Conservation (phyloP, 2,329 filamentous ascomycete genomes). For the Cladophialophora bantiana region DNA sequence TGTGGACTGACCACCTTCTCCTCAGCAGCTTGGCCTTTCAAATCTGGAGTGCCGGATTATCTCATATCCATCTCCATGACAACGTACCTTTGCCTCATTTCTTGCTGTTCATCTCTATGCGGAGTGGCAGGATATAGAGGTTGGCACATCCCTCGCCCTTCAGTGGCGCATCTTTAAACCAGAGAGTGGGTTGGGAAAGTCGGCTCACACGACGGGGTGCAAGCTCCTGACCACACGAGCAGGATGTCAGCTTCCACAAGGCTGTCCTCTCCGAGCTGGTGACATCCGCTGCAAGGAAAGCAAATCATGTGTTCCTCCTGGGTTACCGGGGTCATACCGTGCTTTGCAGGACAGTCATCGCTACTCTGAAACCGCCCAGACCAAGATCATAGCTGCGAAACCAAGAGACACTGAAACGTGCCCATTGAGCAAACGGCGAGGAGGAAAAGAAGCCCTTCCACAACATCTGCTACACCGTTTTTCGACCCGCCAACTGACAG, state of each 20-base stretch:
- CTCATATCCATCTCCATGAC: not conserved
- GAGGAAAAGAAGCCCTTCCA: slow-evolving; percentile 14
- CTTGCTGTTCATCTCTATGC: not conserved
- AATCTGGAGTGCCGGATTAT: not conserved
- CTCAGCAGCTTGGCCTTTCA: not conserved
- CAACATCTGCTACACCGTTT: slow-evolving; percentile 17
- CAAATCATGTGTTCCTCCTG: not conserved
- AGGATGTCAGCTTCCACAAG: not conserved
- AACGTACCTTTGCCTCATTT: not conserved
- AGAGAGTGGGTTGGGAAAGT: not conserved
- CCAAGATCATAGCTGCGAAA: slow-evolving; percentile 14
- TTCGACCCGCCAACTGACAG: slow-evolving; percentile 23
- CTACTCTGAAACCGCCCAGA: slow-evolving; percentile 13
- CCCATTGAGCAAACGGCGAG: slow-evolving; percentile 19
- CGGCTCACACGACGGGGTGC: not conserved
- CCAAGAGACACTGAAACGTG: slow-evolving; percentile 15
- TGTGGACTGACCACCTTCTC: slow-evolving; percentile 1
- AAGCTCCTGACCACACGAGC: not conserved
- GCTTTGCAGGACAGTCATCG: not conserved
- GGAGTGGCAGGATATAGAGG: not conserved
- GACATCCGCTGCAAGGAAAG: slow-evolving; percentile 10
- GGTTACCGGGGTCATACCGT: not conserved
- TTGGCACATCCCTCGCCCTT: not conserved
- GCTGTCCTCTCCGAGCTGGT: slow-evolving; percentile 6
- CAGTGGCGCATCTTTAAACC: not conserved